phyloP scores from a whole-genome alignment of 2,329 filamentous ascomycete species.

The Coleophoma eucalyptorum region DNA sequence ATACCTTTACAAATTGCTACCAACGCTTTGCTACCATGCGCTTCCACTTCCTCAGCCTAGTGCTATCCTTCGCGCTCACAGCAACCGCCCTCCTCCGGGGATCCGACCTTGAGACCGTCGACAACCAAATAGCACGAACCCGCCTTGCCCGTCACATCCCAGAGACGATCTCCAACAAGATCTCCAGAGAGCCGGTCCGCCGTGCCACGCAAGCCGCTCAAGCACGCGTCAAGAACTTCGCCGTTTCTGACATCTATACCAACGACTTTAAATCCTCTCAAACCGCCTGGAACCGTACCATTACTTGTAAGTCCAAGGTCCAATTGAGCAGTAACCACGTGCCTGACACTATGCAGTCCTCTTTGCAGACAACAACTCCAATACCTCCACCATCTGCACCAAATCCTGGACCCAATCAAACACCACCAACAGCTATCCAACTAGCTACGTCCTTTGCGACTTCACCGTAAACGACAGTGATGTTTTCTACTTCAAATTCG shows the following conservation, averaged over 20 bases:
- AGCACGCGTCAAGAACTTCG: slow-evolving; percentile 3
- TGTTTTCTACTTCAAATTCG: slow-evolving; percentile 19
- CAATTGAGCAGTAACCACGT: neutral
- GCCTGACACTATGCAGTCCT: slow-evolving; percentile 10
- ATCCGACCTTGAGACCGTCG: neutral
- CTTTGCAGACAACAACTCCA: slow-evolving; percentile 24
- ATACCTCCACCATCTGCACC: slow-evolving; percentile 21
- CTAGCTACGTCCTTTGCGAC: slow-evolving; percentile 11
- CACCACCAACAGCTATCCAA: slow-evolving; percentile 9
- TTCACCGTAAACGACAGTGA: slow-evolving; percentile 6
- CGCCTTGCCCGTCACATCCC: neutral
- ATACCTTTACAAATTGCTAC: neutral
- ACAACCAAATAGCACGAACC: neutral
- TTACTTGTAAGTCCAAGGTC: slow-evolving; percentile 8
- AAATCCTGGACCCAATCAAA: slow-evolving; percentile 14
- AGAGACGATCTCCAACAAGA: neutral
- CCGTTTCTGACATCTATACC: slow-evolving; percentile 8
- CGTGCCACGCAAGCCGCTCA: neutral
- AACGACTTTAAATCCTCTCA: neutral
- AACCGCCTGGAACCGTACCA: slow-evolving; percentile 5
- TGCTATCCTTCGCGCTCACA: slow-evolving; percentile 6
- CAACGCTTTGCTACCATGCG: slow-evolving; percentile 5
- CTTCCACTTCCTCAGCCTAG: slow-evolving; percentile 9
- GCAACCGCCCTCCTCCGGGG: slow-evolving; percentile 2
- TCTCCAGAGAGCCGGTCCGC: neutral